These are phyloP conservation scores for Hypomyces rosellus DNA, from an alignment of 2,329 filamentous ascomycete genomes.

Conservation along the genomic window DNA sequence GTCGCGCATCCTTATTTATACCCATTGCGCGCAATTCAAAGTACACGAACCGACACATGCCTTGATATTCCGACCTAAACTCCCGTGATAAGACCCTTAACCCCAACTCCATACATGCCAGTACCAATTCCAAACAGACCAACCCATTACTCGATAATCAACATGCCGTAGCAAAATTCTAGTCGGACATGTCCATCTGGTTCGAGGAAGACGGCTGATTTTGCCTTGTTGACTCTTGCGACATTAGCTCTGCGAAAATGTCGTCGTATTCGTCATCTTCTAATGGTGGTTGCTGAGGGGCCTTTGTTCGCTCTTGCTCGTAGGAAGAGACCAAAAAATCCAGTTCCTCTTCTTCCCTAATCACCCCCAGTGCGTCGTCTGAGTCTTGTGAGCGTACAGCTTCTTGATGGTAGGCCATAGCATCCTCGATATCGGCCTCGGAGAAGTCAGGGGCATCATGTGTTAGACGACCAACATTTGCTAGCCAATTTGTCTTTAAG, in stretches of 20 bases:
- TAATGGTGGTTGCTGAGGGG: slow-evolving; percentile 22
- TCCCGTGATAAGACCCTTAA: slow-evolving; percentile 15
- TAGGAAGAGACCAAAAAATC: slow-evolving; percentile 50
- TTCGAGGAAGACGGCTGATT: slow-evolving; percentile 22
- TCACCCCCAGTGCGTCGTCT: slow-evolving; percentile 48
- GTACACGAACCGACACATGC: slow-evolving; percentile 19
- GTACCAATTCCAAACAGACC: slow-evolving; percentile 2
- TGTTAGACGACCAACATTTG: slow-evolving; percentile 26
- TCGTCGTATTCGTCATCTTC: slow-evolving; percentile 55
- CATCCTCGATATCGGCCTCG: slow-evolving; percentile 48
- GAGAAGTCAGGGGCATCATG: slow-evolving; percentile 34
- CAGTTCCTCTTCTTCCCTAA: slow-evolving; percentile 48
- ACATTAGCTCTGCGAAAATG: slow-evolving; percentile 45
- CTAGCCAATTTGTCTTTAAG: slow-evolving; percentile 30
- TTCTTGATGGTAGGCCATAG: slow-evolving; percentile 31
- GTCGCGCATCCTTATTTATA: slow-evolving; percentile 21
- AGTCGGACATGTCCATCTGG: slow-evolving; percentile 43
- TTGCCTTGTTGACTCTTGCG: slow-evolving; percentile 22
- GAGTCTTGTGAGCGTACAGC: slow-evolving; percentile 19
- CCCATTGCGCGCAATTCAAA: slow-evolving; percentile 14
- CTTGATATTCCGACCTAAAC: slow-evolving; percentile 16
- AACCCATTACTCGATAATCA: slow-evolving; percentile 1
- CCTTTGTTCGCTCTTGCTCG: slow-evolving; percentile 23
- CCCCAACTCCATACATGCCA: slow-evolving; percentile 13
- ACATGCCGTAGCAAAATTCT: slow-evolving; percentile 14